Evolutionary conservation across 257 asterid species (phyloP).

Genomic region (Parsonsia alboflavescens): DNA sequence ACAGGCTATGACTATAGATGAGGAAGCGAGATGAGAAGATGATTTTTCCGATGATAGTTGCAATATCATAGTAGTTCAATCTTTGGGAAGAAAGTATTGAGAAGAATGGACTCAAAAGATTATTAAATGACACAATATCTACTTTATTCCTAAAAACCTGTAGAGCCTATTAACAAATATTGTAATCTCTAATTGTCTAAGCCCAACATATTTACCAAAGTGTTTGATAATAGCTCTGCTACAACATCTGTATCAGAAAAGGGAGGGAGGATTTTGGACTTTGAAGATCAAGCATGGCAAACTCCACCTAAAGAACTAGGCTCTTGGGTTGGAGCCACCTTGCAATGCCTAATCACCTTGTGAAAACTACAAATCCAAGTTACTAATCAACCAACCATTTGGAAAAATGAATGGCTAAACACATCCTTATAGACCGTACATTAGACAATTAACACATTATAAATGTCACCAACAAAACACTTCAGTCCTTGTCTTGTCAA

Average conservation of each 20-base stretch:
- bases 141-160: neutral
- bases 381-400: neutral
- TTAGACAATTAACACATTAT: neutral
- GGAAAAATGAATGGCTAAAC: neutral
- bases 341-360: neutral
- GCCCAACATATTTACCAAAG: neutral
- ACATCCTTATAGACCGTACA: neutral
- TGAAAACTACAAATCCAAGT: neutral
- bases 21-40: too few relatives aligned
- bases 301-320: neutral
- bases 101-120: neutral
- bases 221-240: neutral
- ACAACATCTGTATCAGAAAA: neutral
- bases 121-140: neutral
- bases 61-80: neutral
- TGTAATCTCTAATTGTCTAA: neutral
- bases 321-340: neutral
- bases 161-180: neutral
- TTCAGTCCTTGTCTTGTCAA: neutral
- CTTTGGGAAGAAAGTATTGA: neutral
- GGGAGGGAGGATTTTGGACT: neutral
- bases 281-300: neutral
- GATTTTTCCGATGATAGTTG: neutral
- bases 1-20: neutral
- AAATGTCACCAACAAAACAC: neutral